phyloP scores from a whole-genome alignment of 2,329 filamentous ascomycete species.

The Amauroascus verrucosus region DNA sequence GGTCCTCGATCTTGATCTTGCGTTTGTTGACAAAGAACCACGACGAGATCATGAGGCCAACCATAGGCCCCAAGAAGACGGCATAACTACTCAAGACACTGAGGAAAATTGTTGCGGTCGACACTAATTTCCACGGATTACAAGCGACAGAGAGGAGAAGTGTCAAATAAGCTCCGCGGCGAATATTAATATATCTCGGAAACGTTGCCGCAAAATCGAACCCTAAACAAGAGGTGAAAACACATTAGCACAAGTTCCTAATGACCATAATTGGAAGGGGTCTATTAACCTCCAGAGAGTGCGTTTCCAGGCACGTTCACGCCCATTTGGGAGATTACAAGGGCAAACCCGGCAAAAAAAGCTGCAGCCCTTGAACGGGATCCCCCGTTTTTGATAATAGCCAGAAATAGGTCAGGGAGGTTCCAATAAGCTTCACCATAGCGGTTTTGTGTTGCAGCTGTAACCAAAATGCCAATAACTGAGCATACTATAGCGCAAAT shows the following conservation, averaged over 20 bases:
- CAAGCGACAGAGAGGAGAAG: slow-evolving; percentile 15
- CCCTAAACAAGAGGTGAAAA: slow-evolving; percentile 22
- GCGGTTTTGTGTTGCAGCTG: slow-evolving; percentile 25
- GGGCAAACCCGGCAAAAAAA: slow-evolving; percentile 39
- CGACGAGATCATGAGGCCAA: slow-evolving; percentile 26
- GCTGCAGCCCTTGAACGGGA: slow-evolving; percentile 34
- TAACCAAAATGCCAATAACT: slow-evolving; percentile 27
- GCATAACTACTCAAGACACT: slow-evolving; percentile 37
- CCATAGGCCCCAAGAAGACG: slow-evolving; percentile 40
- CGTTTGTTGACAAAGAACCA: slow-evolving; percentile 30
- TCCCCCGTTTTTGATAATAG: slow-evolving; percentile 28
- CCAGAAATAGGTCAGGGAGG: slow-evolving; percentile 34
- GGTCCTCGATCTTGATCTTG: slow-evolving; percentile 36
- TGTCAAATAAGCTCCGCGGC: slow-evolving; percentile 43
- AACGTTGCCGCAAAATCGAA: slow-evolving; percentile 48
- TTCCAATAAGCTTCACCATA: slow-evolving; percentile 36
- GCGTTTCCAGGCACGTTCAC: slow-evolving; percentile 37
- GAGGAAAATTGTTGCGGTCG: slow-evolving; percentile 39
- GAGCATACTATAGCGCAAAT: slow-evolving; percentile 11
- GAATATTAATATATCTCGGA: slow-evolving; percentile 47
- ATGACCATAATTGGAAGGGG: not conserved
- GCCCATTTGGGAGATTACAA: slow-evolving; percentile 39
- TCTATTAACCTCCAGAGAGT: slow-evolving; percentile 29
- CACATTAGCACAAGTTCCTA: not conserved
- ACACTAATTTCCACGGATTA: slow-evolving; percentile 44